A percentile compares a stretch with the other conserved stretches of the same genome.
These are phyloP conservation scores for Aureobasidium melanogenum DNA, from an alignment of 2,329 filamentous ascomycete genomes.

Conservation along the genomic window DNA sequence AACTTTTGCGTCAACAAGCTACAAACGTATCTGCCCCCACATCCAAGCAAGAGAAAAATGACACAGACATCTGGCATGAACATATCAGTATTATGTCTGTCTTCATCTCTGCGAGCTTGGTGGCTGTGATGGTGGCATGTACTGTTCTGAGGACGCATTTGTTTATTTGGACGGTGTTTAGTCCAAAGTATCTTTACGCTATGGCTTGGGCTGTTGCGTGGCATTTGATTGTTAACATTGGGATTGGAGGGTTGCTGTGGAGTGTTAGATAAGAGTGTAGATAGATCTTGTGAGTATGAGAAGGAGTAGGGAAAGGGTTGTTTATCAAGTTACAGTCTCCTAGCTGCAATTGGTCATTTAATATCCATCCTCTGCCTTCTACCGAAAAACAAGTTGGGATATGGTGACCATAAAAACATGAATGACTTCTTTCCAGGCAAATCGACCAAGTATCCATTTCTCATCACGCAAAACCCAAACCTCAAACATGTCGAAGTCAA, in stretches of 20 bases:
- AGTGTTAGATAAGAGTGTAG: background rate
- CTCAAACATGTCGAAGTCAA: no score
- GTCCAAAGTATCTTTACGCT: constrained; percentile 88
- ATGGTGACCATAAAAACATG: background rate
- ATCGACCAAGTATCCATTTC: no score
- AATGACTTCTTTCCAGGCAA: no score
- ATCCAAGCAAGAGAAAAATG: background rate
- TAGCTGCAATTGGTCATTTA: background rate
- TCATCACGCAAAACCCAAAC: no score
- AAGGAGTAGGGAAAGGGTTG: no score
- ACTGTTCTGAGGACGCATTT: constrained; percentile 75
- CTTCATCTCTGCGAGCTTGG: constrained; percentile 56
- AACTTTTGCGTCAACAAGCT: background rate
- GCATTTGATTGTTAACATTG: constrained; percentile 66
- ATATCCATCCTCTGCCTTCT: background rate
- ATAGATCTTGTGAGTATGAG: background rate
- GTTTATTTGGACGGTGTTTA: constrained; percentile 99
- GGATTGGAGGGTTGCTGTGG: constrained; percentile 1
- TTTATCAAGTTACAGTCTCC: no score
- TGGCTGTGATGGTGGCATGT: constrained; percentile 82
- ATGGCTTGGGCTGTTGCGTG: constrained; percentile 81
- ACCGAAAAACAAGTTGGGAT: background rate
- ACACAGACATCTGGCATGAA: constrained; percentile 7
- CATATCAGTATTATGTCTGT: constrained; percentile 54
- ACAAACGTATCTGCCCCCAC: background rate